A percentile compares a stretch with the other conserved stretches of the same genome.
Evolutionary conservation across 345 rosid genomes (phyloP).

Genomic region (Ceriops decandra): DNA sequence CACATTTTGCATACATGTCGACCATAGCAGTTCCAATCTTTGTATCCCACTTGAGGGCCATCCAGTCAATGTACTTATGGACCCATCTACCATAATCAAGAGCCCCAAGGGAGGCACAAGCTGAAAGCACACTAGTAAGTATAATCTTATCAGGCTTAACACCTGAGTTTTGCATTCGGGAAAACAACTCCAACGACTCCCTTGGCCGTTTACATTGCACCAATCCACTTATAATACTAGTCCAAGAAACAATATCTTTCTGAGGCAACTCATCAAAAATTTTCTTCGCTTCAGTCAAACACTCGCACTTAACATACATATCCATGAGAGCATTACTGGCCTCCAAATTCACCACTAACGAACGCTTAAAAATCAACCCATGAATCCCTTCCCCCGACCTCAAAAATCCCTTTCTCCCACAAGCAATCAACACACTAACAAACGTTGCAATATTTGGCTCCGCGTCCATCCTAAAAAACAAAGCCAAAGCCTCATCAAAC

Average conservation of each 20-base stretch:
- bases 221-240: conserved; percentile 41
- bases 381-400: conserved; percentile 37
- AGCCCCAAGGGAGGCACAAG: conserved; percentile 45
- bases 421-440: conserved; percentile 33
- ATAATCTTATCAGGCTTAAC: conserved; percentile 39
- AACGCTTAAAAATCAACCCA: conserved; percentile 30
- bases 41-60: conserved; percentile 35
- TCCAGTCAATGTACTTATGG: conserved; percentile 34
- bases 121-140: conserved; percentile 47
- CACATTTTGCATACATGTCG: conserved; percentile 50
- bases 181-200: conserved; percentile 40
- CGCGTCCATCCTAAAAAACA: conserved; percentile 40
- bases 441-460: conserved; percentile 34
- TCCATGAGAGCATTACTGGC: conserved; percentile 43
- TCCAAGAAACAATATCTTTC: conserved; percentile 51
- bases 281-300: conserved; percentile 34
- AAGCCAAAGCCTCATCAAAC: conserved; percentile 34
- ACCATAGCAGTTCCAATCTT: conserved; percentile 39
- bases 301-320: conserved; percentile 47
- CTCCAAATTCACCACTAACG: conserved; percentile 22
- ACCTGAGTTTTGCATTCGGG: conserved; percentile 31
- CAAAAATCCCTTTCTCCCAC: conserved; percentile 39
- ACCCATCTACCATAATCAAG: conserved; percentile 50
- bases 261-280: conserved; percentile 31
- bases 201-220: conserved; percentile 34